Percentiles rank a stretch among this genome's conserved stretches.
Conservation (phyloP, 305 asterid genomes). For the Solanum hybrid region DNA sequence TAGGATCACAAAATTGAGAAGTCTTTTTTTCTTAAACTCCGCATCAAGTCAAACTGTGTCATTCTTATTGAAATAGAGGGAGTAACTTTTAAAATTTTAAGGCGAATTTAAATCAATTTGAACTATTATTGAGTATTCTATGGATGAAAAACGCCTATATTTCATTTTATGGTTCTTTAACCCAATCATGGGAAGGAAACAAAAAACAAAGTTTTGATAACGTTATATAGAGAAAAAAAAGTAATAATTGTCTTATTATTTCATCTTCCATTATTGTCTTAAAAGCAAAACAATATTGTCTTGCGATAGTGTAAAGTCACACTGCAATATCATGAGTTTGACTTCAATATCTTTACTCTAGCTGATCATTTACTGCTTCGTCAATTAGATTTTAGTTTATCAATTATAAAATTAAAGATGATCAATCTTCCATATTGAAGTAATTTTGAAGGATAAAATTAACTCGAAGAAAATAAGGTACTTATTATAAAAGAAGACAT, state of each 20-base stretch:
- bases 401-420: background rate
- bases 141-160: background rate
- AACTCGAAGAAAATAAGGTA: background rate
- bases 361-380: background rate
- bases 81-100: background rate
- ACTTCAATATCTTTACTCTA: background rate
- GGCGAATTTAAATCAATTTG: background rate
- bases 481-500: background rate
- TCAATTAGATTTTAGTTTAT: background rate
- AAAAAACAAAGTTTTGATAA: background rate
- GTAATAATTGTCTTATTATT: background rate
- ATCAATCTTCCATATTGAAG: background rate
- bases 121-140: background rate
- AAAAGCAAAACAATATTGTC: background rate
- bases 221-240: background rate
- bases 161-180: background rate
- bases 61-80: background rate
- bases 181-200: background rate
- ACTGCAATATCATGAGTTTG: background rate
- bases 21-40: background rate
- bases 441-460: background rate
- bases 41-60: background rate
- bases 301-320: background rate
- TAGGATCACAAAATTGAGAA: background rate
- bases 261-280: background rate